Evolutionary conservation across 495 filamentous ascomycete genomes (phyloP).

Genomic region (Penicillium angulare): DNA sequence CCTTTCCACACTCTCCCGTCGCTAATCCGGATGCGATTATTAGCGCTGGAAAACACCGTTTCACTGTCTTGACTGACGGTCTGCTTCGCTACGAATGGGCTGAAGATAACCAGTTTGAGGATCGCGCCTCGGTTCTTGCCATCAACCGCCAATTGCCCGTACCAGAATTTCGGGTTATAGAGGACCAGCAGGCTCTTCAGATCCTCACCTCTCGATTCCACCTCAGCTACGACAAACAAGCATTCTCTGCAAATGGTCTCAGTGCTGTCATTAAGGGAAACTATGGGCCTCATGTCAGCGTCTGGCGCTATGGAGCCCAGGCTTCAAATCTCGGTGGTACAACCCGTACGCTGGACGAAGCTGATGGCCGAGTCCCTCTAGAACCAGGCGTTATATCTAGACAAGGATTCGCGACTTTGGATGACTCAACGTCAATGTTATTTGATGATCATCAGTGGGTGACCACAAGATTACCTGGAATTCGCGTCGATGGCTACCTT

Average conservation of each 20-base stretch:
- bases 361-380: constrained; percentile 47
- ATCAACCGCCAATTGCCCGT: constrained; percentile 47
- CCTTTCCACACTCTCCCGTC: constrained; percentile 42
- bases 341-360: constrained; percentile 52
- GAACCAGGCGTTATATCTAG: constrained; percentile 49
- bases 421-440: constrained; percentile 57
- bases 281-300: constrained; percentile 26
- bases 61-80: constrained; percentile 51
- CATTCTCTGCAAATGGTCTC: constrained; percentile 47
- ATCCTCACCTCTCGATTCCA: constrained; percentile 52
- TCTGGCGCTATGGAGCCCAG: constrained; percentile 48
- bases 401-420: constrained; percentile 45
- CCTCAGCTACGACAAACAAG: constrained; percentile 50
- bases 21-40: constrained; percentile 48
- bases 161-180: constrained; percentile 44
- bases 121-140: constrained; percentile 56
- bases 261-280: constrained; percentile 34
- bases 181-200: constrained; percentile 37
- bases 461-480: constrained; percentile 31
- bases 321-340: constrained; percentile 50
- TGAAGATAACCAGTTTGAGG: constrained; percentile 52
- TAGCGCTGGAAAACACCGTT: constrained; percentile 44
- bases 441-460: constrained; percentile 53
- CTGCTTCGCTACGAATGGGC: constrained; percentile 60
- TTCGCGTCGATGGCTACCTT: constrained; percentile 54